Base-by-base conservation (phyloP, 2,329 filamentous ascomycete species). In the Verticillium nonalfalfae region DNA sequence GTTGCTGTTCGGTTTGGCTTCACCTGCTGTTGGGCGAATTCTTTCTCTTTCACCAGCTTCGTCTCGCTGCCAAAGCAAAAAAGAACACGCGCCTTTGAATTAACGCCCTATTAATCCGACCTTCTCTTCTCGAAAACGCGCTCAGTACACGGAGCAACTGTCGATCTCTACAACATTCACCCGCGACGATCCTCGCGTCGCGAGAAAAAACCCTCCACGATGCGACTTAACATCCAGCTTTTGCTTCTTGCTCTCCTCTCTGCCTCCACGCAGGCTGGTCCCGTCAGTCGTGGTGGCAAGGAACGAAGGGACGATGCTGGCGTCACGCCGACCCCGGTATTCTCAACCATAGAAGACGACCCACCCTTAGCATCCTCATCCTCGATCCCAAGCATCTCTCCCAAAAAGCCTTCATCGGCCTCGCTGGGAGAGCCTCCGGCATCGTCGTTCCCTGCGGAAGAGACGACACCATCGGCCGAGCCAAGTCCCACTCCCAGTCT, bases 211-310 rank as follows among this genome's bases (percentile, higher is more conserved):
- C 35, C 35, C 9, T 7, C 35, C 35, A 52, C 13, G 11, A 58
- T 66, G 39, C 59, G 63, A 33, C n/a, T 4, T 33, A 11, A 59
- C 45, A 45, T 60, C 61, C 50, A 61, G 18, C 45, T 61, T 31
- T 38, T 65, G 33, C 61, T 66, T 34, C 61, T 63, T 50, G 21
- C 63, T 45, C 54, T 64, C 36, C 58, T 61, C 59, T 62, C 59
- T 55, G 59, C 64, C n/a, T 59, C 58, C 56, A 57, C 64, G 64
- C 64, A 65, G 63, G 64, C 64, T 31, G 64, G 64, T 54, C 64
- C 64, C 45, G 35, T 66, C 45, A 65, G 63, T 50, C 64, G 63
- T 58, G 59, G 33, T 13, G 61, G 58, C 56, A 65, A 58, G 35
- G 31, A 31, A 6, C 26, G 62, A 61, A 33, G 59, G 58, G 11